Conservation (phyloP, 75 land plant species). For the Picea glauca region DNA sequence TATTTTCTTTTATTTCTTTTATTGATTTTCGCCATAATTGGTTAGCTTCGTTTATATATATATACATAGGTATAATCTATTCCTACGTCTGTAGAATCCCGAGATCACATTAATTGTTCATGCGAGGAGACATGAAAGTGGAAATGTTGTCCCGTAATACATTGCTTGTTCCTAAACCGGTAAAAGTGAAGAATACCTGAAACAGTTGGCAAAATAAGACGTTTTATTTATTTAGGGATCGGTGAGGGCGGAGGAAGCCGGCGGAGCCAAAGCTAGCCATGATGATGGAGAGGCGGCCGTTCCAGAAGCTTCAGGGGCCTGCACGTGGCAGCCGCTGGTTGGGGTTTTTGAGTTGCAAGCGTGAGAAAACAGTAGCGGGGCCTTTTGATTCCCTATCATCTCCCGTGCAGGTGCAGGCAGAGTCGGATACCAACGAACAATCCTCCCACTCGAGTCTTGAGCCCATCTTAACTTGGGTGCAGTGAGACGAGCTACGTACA, state of each 20-base stretch:
- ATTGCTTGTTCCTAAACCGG: too few relatives aligned
- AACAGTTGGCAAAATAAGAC: too few relatives aligned
- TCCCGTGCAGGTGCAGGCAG: not conserved
- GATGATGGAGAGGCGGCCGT: not conserved
- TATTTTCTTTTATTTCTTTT: too few relatives aligned
- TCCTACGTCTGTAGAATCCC: too few relatives aligned
- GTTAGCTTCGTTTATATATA: too few relatives aligned
- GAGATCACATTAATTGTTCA: too few relatives aligned
- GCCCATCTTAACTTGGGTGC: not conserved
- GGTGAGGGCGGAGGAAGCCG: not conserved
- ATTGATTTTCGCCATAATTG: too few relatives aligned
- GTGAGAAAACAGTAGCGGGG: too few relatives aligned
- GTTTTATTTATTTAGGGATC: not conserved
- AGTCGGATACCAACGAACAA: not conserved
- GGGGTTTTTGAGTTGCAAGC: not conserved
- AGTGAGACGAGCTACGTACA: slow-evolving; percentile 1
- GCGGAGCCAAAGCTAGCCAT: slow-evolving; percentile 12
- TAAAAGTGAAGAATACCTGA: too few relatives aligned
- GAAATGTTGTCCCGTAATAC: too few relatives aligned
- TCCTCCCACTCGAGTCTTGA: not conserved
- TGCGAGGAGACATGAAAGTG: too few relatives aligned
- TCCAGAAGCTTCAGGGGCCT: not conserved
- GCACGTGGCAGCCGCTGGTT: not conserved
- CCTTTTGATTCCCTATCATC: not conserved
- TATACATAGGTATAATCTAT: too few relatives aligned